Percentiles rank a stretch among this genome's conserved stretches.
phyloP scores from a whole-genome alignment of 2,329 filamentous ascomycete species.

The Blastomyces gilchristii region DNA sequence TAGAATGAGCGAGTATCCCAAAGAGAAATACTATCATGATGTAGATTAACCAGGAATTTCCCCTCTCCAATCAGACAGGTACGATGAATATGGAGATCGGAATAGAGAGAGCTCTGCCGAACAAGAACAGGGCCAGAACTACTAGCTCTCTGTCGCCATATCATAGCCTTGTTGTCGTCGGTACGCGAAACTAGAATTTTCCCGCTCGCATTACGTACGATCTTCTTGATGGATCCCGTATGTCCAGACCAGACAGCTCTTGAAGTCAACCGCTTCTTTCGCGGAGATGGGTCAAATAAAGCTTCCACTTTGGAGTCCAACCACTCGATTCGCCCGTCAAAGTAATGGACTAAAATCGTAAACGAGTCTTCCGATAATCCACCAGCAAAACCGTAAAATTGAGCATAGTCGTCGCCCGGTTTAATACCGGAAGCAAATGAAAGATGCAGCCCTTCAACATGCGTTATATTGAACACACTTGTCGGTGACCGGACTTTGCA shows the following conservation, averaged over 20 bases:
- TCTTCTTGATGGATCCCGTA: constrained; percentile 67
- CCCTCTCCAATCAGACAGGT: constrained; percentile 70
- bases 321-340: constrained; percentile 74
- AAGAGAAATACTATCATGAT: constrained; percentile 58
- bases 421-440: constrained; percentile 25
- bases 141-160: constrained; percentile 62
- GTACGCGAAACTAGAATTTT: constrained; percentile 73
- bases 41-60: constrained; percentile 69
- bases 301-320: constrained; percentile 68
- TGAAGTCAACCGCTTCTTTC: constrained; percentile 49
- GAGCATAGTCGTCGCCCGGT: constrained; percentile 47
- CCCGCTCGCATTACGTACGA: constrained; percentile 75
- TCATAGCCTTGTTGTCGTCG: constrained; percentile 62
- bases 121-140: constrained; percentile 46
- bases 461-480: constrained; percentile 76
- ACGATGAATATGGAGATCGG: constrained; percentile 63
- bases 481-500: constrained; percentile 55
- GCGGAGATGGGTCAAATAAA: constrained; percentile 63
- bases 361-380: constrained; percentile 51
- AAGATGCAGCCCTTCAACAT: constrained; percentile 52
- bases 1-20: constrained; percentile 63
- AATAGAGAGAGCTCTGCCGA: constrained; percentile 58
- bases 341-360: constrained; percentile 68
- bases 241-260: constrained; percentile 74
- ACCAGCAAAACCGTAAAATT: constrained; percentile 64